Evolutionary conservation across 768 basidiomycete species (phyloP), one percentile per base, ranked within the genome.

Genomic region (Phanerochaete sordida): DNA sequence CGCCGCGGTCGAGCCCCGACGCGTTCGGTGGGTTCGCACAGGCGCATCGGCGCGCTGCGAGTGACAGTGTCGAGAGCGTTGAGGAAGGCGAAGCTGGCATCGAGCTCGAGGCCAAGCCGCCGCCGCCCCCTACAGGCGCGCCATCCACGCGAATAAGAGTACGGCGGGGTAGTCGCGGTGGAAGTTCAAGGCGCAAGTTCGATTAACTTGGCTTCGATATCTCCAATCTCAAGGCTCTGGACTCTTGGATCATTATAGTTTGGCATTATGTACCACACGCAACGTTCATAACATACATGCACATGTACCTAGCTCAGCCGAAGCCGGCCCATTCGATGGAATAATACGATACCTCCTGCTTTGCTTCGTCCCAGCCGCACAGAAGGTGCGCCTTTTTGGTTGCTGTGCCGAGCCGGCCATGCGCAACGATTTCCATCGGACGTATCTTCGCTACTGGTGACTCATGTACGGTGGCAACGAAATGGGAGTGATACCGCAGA

Each of bases 321-420:
- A 95, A 95, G 12, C 91, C 90, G 33, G 92, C 90, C 93, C 93
- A 95, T 74, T 94, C 92, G 60, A 95, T 82, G 50, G 89, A 90
- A 57, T 89, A 79, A 74, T 91, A 93, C 0, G 86, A 83, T 1
- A 85, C 91, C 62, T 79, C 73, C 44, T 81, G 77, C 66, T 77
- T 84, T 52, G 78, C 79, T 35, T 91, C 87, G 66, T 96, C 86
- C 89, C 91, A 97, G 31, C 87, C 85, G 66, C 94, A 97, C 2
- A 98, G 75, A 30, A 98, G 75, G 71, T 98, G 95, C 0, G 93
- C 85, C 74, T 99, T 99, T 74, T 98, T 98, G 9, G 97, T 98
- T 12, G 91, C 97, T 3, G 97, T 99, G 1, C 96, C 97, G 33
- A 99, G 75, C 33, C 97, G 82, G 19, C 97, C 97, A 70, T 95